Evolutionary conservation across 1,284 basidiomycete genomes (phyloP), one percentile per base, ranked within the genome.

Genomic region (Fomitopsis pinicola): DNA sequence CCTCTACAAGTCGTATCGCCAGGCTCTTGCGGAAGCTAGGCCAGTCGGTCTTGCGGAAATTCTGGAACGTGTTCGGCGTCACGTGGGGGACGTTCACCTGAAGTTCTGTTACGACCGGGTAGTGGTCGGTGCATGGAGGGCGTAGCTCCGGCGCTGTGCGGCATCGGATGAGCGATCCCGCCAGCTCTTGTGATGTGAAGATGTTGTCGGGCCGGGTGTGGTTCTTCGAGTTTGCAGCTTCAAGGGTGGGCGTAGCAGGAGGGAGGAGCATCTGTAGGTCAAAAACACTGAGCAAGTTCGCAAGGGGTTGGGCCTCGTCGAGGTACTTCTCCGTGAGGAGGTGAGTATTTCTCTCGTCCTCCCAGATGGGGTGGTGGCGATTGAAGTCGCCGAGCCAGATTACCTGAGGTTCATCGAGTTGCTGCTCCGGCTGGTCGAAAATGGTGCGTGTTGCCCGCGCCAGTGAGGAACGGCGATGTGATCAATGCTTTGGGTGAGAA

Each of bases 291-390:
- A 72, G 6, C 0, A 68, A n/a, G 42, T 68, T 57, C 14, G 76
- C 42, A 0, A 78, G 66, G 0, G 57, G 35, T 38, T 72, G 63
- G 0, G 72, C 71, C 0, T 46, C 52, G 0, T 61, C 46, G 1
- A 71, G 59, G n/a, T 61, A 59, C 8, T 17, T 17, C 0, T 48
- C 33, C 1, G 70, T 76, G 61, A 80, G 75, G 35, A 36, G 73
- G 30, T 77, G 77, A 0, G 57, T 5, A 60, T 83, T 80, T 0
- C 61, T 26, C 0, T 64, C 58, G 5, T 76, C 72, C 5, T 82
- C 79, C 82, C 80, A 84, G 0, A 75, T 33, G 0, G 76, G 78
- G 68, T 83, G 79, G 64, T 84, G 81, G 6, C 35, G 35, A 12
- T 36, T 36, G 35, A 36, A 36, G 35, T 36, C 2, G 35, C 35